Percentiles rank a stretch among this genome's conserved stretches.
Conservation (phyloP, 2,329 filamentous ascomycete species). For the Aspergillus pseudoviridinutans region DNA sequence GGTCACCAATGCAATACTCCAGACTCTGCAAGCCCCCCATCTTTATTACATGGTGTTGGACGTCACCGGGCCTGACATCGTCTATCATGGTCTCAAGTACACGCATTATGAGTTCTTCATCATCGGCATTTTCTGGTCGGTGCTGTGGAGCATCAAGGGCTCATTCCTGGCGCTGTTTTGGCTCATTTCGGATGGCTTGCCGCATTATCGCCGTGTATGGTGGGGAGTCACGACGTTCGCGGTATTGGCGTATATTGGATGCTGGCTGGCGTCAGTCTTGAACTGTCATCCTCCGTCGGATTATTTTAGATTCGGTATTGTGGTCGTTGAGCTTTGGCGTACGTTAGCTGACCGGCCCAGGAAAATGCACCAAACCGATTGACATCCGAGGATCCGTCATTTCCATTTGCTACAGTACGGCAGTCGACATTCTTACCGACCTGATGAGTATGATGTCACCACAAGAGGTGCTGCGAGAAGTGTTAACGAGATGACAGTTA, state of each 20-base stretch:
- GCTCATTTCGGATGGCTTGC: slow-evolving; percentile 13
- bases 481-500: slow-evolving; percentile 18
- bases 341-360: slow-evolving; percentile 2
- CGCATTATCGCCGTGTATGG: slow-evolving; percentile 14
- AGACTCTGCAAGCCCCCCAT: slow-evolving; percentile 17
- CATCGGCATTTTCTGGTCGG: slow-evolving; percentile 19
- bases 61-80: slow-evolving; percentile 7
- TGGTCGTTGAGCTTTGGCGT: not conserved
- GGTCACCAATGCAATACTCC: slow-evolving; percentile 15
- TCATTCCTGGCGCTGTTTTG: slow-evolving; percentile 19
- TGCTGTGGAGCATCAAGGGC: slow-evolving; percentile 18
- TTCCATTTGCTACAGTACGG: slow-evolving; percentile 18
- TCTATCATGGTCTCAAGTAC: slow-evolving; percentile 11
- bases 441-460: slow-evolving; percentile 19
- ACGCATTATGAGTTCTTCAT: slow-evolving; percentile 15
- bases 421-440: slow-evolving; percentile 21
- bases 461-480: not conserved
- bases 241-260: slow-evolving; percentile 11
- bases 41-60: slow-evolving; percentile 16
- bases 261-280: slow-evolving; percentile 14
- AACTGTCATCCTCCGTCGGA: slow-evolving; percentile 17
- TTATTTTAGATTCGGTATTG: slow-evolving; percentile 16
- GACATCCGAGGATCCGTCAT: slow-evolving; percentile 14
- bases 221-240: slow-evolving; percentile 9
- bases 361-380: slow-evolving; percentile 12